Percentiles rank a stretch among this genome's conserved stretches.
Conservation (phyloP, 2,329 filamentous ascomycete species). For the Arthrobotrys pseudoclavata region DNA sequence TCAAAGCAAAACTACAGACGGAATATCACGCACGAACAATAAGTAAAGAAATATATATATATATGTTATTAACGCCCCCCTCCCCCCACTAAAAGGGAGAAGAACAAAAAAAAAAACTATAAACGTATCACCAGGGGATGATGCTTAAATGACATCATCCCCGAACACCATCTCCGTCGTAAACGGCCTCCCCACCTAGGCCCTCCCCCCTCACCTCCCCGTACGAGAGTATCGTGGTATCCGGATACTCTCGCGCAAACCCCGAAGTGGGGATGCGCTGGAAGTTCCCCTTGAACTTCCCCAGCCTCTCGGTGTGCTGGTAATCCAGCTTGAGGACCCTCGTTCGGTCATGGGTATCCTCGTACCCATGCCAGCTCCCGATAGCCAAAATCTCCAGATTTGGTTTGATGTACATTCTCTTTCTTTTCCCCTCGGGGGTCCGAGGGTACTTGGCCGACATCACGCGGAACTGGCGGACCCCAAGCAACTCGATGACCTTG, state of each 20-base stretch:
- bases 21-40: too few species aligned
- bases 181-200: neutral
- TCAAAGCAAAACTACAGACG: too few species aligned
- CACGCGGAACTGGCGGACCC: neutral
- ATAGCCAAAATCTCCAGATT: neutral
- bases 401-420: constrained; percentile 14
- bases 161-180: neutral
- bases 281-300: constrained; percentile 4
- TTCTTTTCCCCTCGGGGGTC: neutral
- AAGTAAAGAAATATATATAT: too few species aligned
- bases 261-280: neutral
- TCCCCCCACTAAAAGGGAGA: too few species aligned
- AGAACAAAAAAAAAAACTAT: neutral
- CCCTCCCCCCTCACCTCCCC: constrained; percentile 10
- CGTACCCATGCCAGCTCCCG: neutral
- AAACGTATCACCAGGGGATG: neutral
- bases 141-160: neutral
- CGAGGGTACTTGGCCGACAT: constrained; percentile 4
- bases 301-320: constrained; percentile 1
- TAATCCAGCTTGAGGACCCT: neutral
- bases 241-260: constrained; percentile 6
- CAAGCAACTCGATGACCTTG: neutral
- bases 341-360: neutral
- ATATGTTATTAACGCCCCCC: too few species aligned
- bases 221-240: neutral